phyloP scores from a whole-genome alignment of 768 basidiomycete genomes.

The Hericium alpestre region DNA sequence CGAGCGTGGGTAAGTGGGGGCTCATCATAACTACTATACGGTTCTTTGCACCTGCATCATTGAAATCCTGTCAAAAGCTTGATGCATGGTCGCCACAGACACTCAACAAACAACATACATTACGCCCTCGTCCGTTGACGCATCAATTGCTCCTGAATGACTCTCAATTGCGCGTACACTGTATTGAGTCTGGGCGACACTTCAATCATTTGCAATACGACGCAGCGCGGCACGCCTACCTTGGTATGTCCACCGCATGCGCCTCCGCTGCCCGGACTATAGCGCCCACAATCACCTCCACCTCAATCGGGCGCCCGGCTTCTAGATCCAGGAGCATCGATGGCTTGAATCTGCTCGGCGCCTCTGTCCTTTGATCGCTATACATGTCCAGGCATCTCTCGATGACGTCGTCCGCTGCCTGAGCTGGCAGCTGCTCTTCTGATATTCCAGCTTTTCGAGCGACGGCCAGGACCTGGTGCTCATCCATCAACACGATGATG shows the following conservation, averaged over 20 bases:
- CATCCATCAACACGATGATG: too few relatives aligned
- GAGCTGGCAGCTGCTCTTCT: constrained; percentile 15
- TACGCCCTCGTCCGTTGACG: background rate
- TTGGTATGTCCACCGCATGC: constrained; percentile 33
- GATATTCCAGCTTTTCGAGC: background rate
- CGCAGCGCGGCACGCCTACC: background rate
- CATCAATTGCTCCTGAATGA: background rate
- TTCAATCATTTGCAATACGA: too few relatives aligned
- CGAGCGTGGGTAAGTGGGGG: too few relatives aligned
- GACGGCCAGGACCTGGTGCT: background rate
- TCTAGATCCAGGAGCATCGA: constrained; percentile 50
- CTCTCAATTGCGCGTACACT: background rate
- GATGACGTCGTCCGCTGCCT: constrained; percentile 16
- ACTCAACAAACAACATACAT: too few relatives aligned
- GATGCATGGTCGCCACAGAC: too few relatives aligned
- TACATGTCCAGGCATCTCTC: constrained; percentile 5
- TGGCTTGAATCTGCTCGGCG: constrained; percentile 20
- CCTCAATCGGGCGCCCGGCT: constrained; percentile 48
- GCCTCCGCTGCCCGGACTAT: constrained; percentile 42
- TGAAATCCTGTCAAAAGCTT: too few relatives aligned
- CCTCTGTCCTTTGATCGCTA: constrained; percentile 12
- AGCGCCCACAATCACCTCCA: constrained; percentile 57
- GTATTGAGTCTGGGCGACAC: background rate
- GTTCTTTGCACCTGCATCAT: too few relatives aligned
- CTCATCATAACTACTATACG: too few relatives aligned